phyloP scores from a whole-genome alignment of 805 yeast genomes.

The Alloascoidea africana region DNA sequence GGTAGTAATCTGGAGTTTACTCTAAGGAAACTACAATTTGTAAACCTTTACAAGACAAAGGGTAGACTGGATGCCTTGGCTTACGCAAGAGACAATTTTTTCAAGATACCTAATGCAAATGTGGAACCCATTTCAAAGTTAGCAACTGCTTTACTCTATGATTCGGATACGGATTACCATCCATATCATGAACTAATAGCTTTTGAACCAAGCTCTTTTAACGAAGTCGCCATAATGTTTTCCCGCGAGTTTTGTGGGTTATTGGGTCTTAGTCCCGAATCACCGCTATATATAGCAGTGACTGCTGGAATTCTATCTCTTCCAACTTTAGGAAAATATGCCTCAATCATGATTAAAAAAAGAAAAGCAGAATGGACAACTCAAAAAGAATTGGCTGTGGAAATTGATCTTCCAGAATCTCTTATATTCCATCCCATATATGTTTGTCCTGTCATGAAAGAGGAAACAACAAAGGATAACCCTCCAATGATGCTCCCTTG shows the following conservation, averaged over 20 bases:
- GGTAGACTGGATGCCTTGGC: slow-evolving; percentile 19
- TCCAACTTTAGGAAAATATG: slow-evolving; percentile 35
- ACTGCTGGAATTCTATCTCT: slow-evolving; percentile 38
- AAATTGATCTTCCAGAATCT: slow-evolving; percentile 34
- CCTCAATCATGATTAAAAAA: slow-evolving; percentile 21
- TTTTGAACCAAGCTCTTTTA: slow-evolving; percentile 16
- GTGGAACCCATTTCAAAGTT: slow-evolving; percentile 28
- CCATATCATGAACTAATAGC: slow-evolving; percentile 12
- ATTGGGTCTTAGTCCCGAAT: slow-evolving; percentile 33
- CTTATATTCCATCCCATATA: slow-evolving; percentile 49
- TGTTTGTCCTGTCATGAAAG: slow-evolving; percentile 58
- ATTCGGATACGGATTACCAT: slow-evolving; percentile 9
- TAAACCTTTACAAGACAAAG: slow-evolving; percentile 16
- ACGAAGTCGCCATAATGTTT: slow-evolving; percentile 20
- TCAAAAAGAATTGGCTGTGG: slow-evolving; percentile 41
- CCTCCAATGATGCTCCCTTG: slow-evolving; percentile 54
- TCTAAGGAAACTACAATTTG: slow-evolving; percentile 27
- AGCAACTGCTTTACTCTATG: slow-evolving; percentile 21
- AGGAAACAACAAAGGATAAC: slow-evolving; percentile 42
- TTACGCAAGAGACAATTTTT: slow-evolving; percentile 28
- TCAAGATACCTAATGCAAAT: slow-evolving; percentile 23
- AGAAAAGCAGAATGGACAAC: slow-evolving; percentile 38
- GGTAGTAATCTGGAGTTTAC: slow-evolving; percentile 30
- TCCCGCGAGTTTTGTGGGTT: slow-evolving; percentile 33
- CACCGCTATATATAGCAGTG: slow-evolving; percentile 34